phyloP scores from a whole-genome alignment of 2,329 filamentous ascomycete genomes.

The Alternaria tenuissima region DNA sequence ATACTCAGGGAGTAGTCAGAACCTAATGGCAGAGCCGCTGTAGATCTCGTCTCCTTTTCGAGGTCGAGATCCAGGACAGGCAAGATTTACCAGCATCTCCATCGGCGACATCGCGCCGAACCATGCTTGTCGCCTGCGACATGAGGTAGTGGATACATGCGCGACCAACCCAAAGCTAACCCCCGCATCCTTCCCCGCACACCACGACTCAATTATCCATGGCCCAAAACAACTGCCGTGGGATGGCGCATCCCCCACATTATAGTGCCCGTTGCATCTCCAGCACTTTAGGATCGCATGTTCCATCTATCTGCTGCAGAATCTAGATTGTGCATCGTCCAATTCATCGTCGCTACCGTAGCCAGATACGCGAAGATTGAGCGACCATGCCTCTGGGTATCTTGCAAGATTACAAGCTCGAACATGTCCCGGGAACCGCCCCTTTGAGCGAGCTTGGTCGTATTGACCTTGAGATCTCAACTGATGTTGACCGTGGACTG shows the following conservation, averaged over 20 bases:
- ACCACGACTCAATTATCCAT: slow-evolving; percentile 7
- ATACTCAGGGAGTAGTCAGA: not conserved
- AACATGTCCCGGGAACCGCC: slow-evolving; percentile 36
- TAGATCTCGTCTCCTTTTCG: not conserved
- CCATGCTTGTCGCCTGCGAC: not conserved
- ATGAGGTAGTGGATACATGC: not conserved
- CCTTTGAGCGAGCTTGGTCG: slow-evolving; percentile 31
- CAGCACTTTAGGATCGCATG: not conserved
- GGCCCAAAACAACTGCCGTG: slow-evolving; percentile 3
- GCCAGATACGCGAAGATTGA: not conserved
- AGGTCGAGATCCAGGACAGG: not conserved
- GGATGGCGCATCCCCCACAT: slow-evolving; percentile 14
- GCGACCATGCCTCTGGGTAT: slow-evolving; percentile 35
- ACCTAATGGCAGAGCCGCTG: not conserved
- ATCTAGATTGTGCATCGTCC: not conserved
- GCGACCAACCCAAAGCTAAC: not conserved
- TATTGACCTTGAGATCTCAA: slow-evolving; percentile 22
- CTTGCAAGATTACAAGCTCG: slow-evolving; percentile 30
- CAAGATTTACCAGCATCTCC: not conserved
- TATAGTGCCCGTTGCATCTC: slow-evolving; percentile 5
- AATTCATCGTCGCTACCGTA: not conserved
- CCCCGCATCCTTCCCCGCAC: slow-evolving; percentile 22
- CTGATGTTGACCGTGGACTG: slow-evolving; percentile 22
- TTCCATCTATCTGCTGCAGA: not conserved
- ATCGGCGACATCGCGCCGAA: slow-evolving; percentile 11